These are phyloP conservation scores for Hypomyces perniciosus DNA, from an alignment of 2,329 filamentous ascomycete species.

Conservation along the genomic window DNA sequence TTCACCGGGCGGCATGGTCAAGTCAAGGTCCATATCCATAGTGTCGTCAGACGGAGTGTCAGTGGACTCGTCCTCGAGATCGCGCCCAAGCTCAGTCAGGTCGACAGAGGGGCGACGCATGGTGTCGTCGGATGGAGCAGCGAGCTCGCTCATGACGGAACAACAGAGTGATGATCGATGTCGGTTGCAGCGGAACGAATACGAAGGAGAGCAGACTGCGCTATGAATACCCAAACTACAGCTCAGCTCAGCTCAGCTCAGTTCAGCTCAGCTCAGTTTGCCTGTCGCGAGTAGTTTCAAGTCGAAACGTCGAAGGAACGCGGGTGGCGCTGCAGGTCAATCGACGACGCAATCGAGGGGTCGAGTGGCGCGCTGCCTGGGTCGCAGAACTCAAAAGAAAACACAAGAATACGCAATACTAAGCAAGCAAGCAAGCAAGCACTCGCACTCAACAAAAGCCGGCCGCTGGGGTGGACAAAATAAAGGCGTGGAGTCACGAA, in stretches of 20 bases:
- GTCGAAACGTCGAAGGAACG: not conserved
- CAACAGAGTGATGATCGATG: not conserved
- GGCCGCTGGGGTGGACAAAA: not conserved
- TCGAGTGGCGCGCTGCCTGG: not conserved
- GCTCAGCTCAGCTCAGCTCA: too few relatives aligned
- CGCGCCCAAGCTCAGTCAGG: slow-evolving; percentile 36
- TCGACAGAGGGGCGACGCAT: slow-evolving; percentile 40
- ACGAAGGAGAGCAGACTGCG: not conserved
- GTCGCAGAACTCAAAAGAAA: not conserved
- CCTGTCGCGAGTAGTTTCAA: not conserved
- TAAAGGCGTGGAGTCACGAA: not conserved
- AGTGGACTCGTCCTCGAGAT: slow-evolving; percentile 29
- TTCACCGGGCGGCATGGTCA: slow-evolving; percentile 33
- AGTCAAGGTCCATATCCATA: slow-evolving; percentile 29
- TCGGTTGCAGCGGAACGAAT: not conserved
- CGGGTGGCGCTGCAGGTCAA: not conserved
- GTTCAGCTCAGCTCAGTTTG: too few relatives aligned
- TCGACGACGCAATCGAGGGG: slow-evolving; percentile 1
- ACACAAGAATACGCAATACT: not conserved
- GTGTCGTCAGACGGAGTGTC: slow-evolving; percentile 24
- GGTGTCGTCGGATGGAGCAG: slow-evolving; percentile 15
- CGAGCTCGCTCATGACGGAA: not conserved
- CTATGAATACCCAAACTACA: not conserved
- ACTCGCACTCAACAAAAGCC: too few relatives aligned
- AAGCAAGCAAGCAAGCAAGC: not conserved